Conservation (phyloP, 164 flowering plant species). For the Vitis rotundifolia region DNA sequence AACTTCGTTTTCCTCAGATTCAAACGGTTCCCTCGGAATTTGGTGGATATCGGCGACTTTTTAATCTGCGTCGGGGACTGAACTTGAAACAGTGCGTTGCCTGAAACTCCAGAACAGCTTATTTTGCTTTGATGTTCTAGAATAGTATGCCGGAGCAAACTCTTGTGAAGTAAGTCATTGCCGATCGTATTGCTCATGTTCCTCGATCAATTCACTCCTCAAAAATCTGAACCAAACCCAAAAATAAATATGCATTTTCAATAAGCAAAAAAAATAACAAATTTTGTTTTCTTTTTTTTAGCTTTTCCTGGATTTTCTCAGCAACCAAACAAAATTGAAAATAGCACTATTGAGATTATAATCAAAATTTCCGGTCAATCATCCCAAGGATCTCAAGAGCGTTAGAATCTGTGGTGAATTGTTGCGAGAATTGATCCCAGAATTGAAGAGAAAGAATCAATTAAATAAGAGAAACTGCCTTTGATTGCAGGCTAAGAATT, state of each 20-base stretch:
- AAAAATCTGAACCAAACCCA: slow-evolving; percentile 13
- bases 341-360: not conserved
- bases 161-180: slow-evolving; percentile 47
- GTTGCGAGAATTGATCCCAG: too few relatives aligned
- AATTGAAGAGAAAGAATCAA: too few relatives aligned
- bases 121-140: slow-evolving; percentile 48
- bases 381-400: not conserved
- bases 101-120: slow-evolving; percentile 31
- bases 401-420: not conserved
- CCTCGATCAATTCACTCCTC: slow-evolving; percentile 17
- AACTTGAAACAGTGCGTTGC: slow-evolving; percentile 42
- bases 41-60: slow-evolving; percentile 33
- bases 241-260: not conserved
- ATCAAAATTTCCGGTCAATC: not conserved
- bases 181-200: slow-evolving; percentile 74
- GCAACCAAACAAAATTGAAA: not conserved
- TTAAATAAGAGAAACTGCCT: not conserved
- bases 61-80: slow-evolving; percentile 22
- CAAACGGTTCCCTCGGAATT: slow-evolving; percentile 34
- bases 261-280: not conserved
- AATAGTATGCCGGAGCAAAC: slow-evolving; percentile 34
- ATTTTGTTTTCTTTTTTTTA: not conserved
- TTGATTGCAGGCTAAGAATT: not conserved
- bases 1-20: slow-evolving; percentile 22
- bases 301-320: not conserved